phyloP scores from a whole-genome alignment of 208 protist species.

The Polymyxa betae region DNA sequence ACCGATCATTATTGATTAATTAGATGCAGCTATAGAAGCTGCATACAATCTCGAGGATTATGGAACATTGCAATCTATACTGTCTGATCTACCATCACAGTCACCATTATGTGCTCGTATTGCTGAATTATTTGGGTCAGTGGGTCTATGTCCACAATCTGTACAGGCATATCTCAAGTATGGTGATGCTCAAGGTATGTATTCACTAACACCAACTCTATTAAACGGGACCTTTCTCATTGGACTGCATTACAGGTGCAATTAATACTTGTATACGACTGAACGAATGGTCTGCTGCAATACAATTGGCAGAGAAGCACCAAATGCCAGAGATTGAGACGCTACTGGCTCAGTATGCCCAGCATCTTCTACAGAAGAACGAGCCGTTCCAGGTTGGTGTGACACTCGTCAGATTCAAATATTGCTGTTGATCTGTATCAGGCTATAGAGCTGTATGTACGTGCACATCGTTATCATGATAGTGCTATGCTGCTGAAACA shows the following conservation, averaged over 20 bases:
- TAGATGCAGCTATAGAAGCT: conserved; percentile 74
- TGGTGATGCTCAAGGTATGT: conserved; percentile 69
- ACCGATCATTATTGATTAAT: conserved; percentile 72
- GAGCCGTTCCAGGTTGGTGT: conserved; percentile 70
- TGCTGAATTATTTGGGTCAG: conserved; percentile 84
- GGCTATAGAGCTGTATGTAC: conserved; percentile 93
- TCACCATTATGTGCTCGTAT: conserved; percentile 82
- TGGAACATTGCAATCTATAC: conserved; percentile 82
- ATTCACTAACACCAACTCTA: neutral
- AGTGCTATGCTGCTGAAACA: conserved; percentile 87
- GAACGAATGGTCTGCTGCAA: conserved; percentile 80
- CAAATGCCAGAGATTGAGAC: conserved; percentile 82
- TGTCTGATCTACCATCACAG: conserved; percentile 83
- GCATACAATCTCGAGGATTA: conserved; percentile 88
- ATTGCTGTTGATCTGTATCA: conserved; percentile 68
- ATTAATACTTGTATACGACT: conserved; percentile 89
- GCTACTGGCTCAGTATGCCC: conserved; percentile 83
- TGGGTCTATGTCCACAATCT: conserved; percentile 85
- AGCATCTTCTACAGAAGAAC: conserved; percentile 83
- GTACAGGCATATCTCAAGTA: conserved; percentile 84
- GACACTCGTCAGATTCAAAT: neutral
- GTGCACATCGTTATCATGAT: conserved; percentile 87
- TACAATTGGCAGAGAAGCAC: conserved; percentile 86
- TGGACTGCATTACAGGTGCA: conserved; percentile 66
- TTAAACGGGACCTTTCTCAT: neutral